Percentiles rank a stretch among this genome's conserved stretches.
Evolutionary conservation across 257 asterid genomes (phyloP).

Genomic region (Fraxinus pennsylvanica): DNA sequence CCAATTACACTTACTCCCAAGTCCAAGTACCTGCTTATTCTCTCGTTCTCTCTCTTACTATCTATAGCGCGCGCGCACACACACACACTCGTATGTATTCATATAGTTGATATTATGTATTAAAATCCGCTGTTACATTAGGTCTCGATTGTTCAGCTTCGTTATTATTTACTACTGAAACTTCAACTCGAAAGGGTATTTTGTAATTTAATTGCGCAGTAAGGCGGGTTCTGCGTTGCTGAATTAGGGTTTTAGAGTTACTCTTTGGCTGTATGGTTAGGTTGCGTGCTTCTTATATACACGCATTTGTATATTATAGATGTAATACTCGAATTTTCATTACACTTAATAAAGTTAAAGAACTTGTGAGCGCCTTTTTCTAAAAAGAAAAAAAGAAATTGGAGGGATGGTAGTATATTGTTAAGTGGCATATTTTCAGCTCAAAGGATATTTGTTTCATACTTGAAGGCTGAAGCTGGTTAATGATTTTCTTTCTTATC

Average conservation of each 20-base stretch:
- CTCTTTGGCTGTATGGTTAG: background rate
- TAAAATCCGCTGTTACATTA: background rate
- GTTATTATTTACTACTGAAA: background rate
- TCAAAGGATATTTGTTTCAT: background rate
- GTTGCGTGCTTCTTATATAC: background rate
- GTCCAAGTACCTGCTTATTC: constrained; percentile 30
- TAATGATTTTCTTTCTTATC: background rate
- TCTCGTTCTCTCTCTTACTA: background rate
- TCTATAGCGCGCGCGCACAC: background rate
- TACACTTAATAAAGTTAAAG: no score
- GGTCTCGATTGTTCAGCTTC: background rate
- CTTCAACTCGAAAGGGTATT: background rate
- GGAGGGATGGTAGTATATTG: background rate
- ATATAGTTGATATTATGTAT: background rate
- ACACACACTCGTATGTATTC: background rate
- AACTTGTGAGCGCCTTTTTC: background rate
- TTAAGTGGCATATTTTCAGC: background rate
- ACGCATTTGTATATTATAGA: background rate
- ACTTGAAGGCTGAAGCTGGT: background rate
- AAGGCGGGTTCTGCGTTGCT: background rate
- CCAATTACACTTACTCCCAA: constrained; percentile 47
- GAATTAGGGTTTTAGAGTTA: background rate
- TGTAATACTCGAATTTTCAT: background rate
- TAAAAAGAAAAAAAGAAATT: background rate
- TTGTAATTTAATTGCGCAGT: background rate